Evolutionary conservation across 139 green algal genomes (phyloP).

Genomic region (Ettlia oleoabundans): DNA sequence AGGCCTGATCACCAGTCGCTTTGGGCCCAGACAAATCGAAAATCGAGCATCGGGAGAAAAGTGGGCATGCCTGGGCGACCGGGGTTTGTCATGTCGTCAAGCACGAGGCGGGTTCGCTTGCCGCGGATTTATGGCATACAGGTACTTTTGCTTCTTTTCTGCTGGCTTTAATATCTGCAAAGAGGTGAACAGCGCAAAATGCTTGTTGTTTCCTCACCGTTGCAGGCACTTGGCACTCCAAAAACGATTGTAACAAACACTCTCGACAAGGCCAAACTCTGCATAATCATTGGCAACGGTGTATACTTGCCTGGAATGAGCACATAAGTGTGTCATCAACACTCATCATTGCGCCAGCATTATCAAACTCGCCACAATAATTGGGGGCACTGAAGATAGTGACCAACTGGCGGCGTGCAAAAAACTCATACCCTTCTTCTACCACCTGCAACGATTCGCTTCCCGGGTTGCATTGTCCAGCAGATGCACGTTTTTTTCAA

Average conservation of each 20-base stretch:
- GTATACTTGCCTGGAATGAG: conserved; percentile 87
- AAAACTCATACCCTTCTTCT: conserved; percentile 99
- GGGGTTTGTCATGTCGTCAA: too few species aligned
- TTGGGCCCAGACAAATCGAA: too few species aligned
- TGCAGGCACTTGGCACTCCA: too few species aligned
- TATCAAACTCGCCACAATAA: conserved; percentile 99
- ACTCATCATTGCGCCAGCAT: conserved; percentile 99
- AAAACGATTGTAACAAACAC: too few species aligned
- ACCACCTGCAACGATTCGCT: conserved; percentile 21
- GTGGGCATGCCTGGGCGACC: too few species aligned
- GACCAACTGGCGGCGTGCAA: conserved; percentile 98
- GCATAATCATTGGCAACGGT: background rate
- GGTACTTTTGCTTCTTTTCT: conserved; percentile 93
- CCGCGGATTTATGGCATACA: conserved; percentile 46
- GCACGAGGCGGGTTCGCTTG: conserved; percentile 40
- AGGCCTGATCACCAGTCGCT: too few species aligned
- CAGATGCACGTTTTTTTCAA: too few species aligned
- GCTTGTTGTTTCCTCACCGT: too few species aligned
- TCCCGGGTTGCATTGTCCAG: too few species aligned
- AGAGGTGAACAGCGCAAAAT: too few species aligned
- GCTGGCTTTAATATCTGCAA: conserved; percentile 94
- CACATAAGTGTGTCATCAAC: conserved; percentile 99
- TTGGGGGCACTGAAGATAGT: conserved; percentile 99
- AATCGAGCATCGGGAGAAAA: too few species aligned
- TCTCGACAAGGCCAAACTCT: too few species aligned